Evolutionary conservation across 805 yeast species (phyloP), one percentile per base, ranked within the genome.

Genomic region (Starmerella gropengiesseri): DNA sequence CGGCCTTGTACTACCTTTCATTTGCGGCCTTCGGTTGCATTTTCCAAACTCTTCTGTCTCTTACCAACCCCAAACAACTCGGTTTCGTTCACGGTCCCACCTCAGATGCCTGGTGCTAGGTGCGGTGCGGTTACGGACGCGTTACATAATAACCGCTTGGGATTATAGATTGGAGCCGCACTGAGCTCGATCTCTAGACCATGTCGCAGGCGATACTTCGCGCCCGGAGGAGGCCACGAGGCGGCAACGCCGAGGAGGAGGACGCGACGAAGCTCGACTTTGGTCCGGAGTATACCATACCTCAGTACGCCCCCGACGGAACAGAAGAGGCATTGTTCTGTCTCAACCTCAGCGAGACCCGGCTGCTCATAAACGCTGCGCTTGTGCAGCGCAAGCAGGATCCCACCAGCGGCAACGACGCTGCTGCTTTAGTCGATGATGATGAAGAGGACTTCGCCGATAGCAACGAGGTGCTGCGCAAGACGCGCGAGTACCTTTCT

Each of bases 251-350:
- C 45, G 94, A 83, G 50, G 96, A 87, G 56, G 97, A 89, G 58
- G 93, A 91, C 57, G 93, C 97, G 0, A 77, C 95, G 0, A 71
- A 74, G 40, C 70, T 91, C 53, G 80, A 81, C 57, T 72, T 91
- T 44, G 98, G 98, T 8, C 89, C 94, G 21, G 98, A 91, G 64
- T 91, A 91, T 58, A 87, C 79, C 54, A 63, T 81, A 40, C 74
- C 73, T 26, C 96, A 87, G 60, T 64, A 78, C 28, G 79, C 83
- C 49, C 87, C 87, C 60, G 77, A 77, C 40, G 95, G 95, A 16
- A 75, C 75, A 46, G 75, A 73, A 43, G 79, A 77, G 45, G 82
- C 78, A 49, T 69, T 91, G 45, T 81, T 83, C 48, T 84, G 97
- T 1, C 68, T 91, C 52, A 89, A 87, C 61, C 66, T 87, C 37